These are phyloP conservation scores for Botrytis medusae DNA, from an alignment of 2,329 filamentous ascomycete species.

Conservation along the genomic window DNA sequence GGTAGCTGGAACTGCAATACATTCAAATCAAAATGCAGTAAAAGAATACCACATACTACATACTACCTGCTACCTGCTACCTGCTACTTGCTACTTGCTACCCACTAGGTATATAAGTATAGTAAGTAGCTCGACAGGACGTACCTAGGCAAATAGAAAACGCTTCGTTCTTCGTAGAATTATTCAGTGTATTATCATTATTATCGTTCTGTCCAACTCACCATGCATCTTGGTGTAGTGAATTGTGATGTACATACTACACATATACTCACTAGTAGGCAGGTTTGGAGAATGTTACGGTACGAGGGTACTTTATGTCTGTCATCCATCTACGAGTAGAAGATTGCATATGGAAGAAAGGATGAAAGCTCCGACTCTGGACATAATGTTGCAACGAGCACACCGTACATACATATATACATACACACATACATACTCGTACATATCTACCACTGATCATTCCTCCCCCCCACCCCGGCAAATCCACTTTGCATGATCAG, in stretches of 20 bases:
- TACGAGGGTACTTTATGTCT: neutral
- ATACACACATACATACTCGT: neutral
- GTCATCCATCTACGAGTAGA: neutral
- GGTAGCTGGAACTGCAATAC: neutral
- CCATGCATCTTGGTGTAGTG: slow-evolving; percentile 3
- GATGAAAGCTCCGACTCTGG: neutral
- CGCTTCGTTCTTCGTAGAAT: neutral
- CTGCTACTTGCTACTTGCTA: too few relatives aligned
- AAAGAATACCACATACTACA: too few relatives aligned
- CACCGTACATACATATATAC: neutral
- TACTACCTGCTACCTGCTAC: too few relatives aligned
- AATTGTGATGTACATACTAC: neutral
- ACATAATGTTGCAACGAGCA: neutral
- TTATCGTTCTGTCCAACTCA: slow-evolving; percentile 6
- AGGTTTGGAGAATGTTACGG: neutral
- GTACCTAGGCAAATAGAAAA: neutral
- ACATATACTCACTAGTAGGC: neutral
- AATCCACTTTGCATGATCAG: neutral
- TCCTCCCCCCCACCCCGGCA: neutral
- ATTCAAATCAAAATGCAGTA: neutral
- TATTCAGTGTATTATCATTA: neutral
- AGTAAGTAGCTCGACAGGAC: neutral
- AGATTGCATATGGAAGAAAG: neutral
- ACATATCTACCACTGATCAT: neutral
- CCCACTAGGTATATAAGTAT: too few relatives aligned